phyloP scores from a whole-genome alignment of 2,329 filamentous ascomycete genomes.

The Botrytis cinerea region DNA sequence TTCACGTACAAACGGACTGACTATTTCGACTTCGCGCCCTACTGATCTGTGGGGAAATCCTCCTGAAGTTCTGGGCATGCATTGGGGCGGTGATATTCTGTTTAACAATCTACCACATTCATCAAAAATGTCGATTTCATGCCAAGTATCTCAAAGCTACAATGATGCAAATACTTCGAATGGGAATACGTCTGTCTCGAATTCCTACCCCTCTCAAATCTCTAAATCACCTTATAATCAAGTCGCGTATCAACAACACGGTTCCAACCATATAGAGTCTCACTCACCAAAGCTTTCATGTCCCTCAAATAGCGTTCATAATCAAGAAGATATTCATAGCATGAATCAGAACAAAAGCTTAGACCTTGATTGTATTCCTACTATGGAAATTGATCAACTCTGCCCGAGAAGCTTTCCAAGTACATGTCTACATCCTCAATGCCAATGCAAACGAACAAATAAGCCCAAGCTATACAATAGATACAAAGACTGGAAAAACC shows the following conservation, averaged over 20 bases:
- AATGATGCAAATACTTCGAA: not conserved
- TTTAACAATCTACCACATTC: not conserved
- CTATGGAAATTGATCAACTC: not conserved
- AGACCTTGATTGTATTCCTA: not conserved
- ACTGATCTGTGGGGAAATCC: not conserved
- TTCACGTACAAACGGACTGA: not conserved
- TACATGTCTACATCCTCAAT: not conserved
- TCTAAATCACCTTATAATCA: not conserved
- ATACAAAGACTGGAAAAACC: not conserved
- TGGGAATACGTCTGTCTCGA: not conserved
- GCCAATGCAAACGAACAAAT: not conserved
- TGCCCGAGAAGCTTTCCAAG: not conserved
- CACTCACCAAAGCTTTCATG: not conserved
- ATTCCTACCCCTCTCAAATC: not conserved
- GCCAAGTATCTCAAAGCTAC: not conserved
- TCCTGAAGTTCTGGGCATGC: not conserved
- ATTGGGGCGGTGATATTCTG: not conserved
- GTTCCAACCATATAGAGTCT: not conserved
- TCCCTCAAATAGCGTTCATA: not conserved
- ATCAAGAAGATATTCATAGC: not conserved
- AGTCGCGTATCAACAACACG: not conserved
- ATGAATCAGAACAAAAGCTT: not conserved
- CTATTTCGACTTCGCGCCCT: not conserved
- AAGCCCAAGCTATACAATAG: not conserved
- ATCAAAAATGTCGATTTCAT: not conserved